A percentile compares a stretch with the other conserved stretches of the same genome.
Evolutionary conservation across 2,329 filamentous ascomycete genomes (phyloP).

Genomic region (Trichoderma sp.): DNA sequence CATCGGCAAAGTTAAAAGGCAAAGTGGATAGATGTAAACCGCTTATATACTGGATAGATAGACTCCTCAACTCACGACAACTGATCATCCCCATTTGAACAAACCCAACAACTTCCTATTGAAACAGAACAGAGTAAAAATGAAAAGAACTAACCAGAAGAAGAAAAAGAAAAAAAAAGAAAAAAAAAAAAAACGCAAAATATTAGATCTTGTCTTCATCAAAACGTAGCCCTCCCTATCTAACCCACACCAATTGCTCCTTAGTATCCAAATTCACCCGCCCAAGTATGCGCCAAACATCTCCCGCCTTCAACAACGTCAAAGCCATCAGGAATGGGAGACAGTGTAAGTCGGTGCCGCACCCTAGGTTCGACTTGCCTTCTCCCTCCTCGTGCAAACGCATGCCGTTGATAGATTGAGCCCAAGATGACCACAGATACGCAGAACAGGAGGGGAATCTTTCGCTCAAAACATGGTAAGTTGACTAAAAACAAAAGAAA

Average conservation of each 20-base stretch:
- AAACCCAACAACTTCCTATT: constrained; percentile 31
- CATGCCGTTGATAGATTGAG: constrained; percentile 26
- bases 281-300: constrained; percentile 26
- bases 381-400: constrained; percentile 33
- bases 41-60: constrained; percentile 9
- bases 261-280: constrained; percentile 33
- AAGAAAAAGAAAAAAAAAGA: background rate
- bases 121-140: background rate
- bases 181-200: background rate
- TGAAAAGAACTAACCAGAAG: background rate
- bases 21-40: background rate
- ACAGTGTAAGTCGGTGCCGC: background rate
- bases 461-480: constrained; percentile 21
- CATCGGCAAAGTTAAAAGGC: background rate
- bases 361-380: constrained; percentile 28
- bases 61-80: constrained; percentile 24
- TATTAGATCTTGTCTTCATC: constrained; percentile 18
- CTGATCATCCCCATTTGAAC: constrained; percentile 29
- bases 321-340: background rate
- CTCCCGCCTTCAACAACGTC: constrained; percentile 6
- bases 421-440: constrained; percentile 2
- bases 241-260: constrained; percentile 31
- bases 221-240: constrained; percentile 16
- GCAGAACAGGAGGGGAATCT: constrained; percentile 27
- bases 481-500: background rate